Percentiles rank a stretch among this genome's conserved stretches.
phyloP scores from a whole-genome alignment of 139 green algal species.

The Auxenochlorella pyrenoidosa region DNA sequence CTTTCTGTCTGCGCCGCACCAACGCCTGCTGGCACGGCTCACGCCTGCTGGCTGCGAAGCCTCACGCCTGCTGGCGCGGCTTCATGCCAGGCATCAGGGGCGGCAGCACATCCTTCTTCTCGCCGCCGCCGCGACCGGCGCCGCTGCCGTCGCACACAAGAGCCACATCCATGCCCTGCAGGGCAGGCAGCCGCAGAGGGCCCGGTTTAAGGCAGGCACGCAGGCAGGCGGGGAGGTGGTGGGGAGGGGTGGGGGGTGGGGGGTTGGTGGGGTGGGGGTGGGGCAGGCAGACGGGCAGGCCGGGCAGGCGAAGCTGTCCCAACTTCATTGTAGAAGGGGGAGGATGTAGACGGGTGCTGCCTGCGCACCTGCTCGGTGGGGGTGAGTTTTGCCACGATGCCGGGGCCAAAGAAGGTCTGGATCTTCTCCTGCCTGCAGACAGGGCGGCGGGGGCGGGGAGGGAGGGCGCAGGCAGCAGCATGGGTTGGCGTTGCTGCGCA shows the following conservation, averaged over 20 bases:
- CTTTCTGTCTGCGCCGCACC: no score
- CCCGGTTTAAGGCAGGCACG: no score
- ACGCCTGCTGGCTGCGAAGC: no score
- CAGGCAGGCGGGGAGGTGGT: no score
- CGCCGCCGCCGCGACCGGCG: constrained; percentile 61
- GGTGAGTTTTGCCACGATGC: constrained; percentile 68
- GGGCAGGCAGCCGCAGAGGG: no score
- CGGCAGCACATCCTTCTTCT: constrained; percentile 90
- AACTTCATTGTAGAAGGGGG: no score
- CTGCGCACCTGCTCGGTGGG: constrained; percentile 35
- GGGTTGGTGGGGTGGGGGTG: not conserved
- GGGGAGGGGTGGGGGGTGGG: not conserved
- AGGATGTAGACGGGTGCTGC: not conserved
- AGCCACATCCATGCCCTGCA: constrained; percentile 74
- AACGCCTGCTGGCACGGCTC: not conserved
- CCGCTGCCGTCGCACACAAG: constrained; percentile 83
- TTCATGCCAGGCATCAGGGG: constrained; percentile 90
- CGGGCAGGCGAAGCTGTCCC: no score
- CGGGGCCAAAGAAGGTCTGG: constrained; percentile 94
- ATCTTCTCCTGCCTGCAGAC: constrained; percentile 76
- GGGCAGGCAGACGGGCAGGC: not conserved
- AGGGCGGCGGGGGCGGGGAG: no score
- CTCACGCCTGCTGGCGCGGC: constrained; percentile 67
- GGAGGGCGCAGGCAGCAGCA: no score
- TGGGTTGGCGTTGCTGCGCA: no score